These are phyloP conservation scores for Echria macrotheca DNA, from an alignment of 495 filamentous ascomycete genomes.

Conservation along the genomic window DNA sequence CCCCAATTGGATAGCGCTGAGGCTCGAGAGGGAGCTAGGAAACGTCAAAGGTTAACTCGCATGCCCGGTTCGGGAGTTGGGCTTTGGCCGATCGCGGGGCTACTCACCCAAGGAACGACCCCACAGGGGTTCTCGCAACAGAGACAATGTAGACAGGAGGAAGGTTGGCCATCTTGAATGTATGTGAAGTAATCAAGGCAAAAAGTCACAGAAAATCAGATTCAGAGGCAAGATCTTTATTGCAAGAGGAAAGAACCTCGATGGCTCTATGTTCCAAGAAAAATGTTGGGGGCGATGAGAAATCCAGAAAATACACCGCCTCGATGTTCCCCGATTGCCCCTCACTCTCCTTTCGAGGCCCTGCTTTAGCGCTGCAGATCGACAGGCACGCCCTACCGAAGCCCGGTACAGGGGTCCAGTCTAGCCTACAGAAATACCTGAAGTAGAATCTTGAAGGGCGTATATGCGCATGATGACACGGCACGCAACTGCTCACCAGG, in stretches of 20 bases:
- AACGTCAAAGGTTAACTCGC: conserved; percentile 1
- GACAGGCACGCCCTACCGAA: background rate
- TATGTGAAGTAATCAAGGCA: background rate
- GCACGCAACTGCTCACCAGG: no score
- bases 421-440: no score
- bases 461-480: no score
- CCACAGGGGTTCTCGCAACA: conserved; percentile 81
- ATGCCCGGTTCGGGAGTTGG: background rate
- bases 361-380: conserved; percentile 1
- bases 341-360: conserved; percentile 1
- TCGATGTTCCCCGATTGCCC: conserved; percentile 6
- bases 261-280: background rate
- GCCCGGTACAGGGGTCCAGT: no score
- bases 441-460: no score
- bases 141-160: conserved; percentile 95
- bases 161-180: conserved; percentile 36
- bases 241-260: background rate
- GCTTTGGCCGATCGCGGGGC: conserved; percentile 13
- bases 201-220: background rate
- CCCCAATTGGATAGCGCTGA: conserved; percentile 81
- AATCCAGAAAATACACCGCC: conserved; percentile 6
- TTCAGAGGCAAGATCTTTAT: background rate
- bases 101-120: conserved; percentile 80
- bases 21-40: conserved; percentile 67
- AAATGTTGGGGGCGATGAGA: conserved; percentile 10